These are phyloP conservation scores for Globisporangium cederbergense DNA, from an alignment of 352 stramenopile species.

Conservation along the genomic window DNA sequence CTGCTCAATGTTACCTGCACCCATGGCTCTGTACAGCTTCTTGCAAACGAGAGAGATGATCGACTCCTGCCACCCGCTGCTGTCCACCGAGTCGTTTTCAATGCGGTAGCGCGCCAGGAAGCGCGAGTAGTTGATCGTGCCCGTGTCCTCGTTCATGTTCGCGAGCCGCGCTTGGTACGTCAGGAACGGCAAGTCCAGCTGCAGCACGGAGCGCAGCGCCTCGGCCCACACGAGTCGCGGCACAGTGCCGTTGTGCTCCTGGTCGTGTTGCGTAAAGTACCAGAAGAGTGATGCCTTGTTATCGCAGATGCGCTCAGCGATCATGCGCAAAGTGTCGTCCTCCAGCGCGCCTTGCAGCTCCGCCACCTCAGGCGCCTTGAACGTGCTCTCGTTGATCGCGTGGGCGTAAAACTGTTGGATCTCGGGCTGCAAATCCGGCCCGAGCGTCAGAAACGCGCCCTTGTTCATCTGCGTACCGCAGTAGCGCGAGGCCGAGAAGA, in stretches of 20 bases:
- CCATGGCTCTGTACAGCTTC: slow-evolving; percentile 90
- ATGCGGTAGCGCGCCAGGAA: slow-evolving; percentile 93
- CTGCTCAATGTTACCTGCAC: slow-evolving; percentile 83
- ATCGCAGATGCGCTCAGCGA: slow-evolving; percentile 91
- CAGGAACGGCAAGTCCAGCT: slow-evolving; percentile 89
- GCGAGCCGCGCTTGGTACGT: slow-evolving; percentile 88
- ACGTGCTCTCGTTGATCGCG: slow-evolving; percentile 77
- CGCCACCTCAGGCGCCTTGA: slow-evolving; percentile 56
- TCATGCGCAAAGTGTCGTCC: slow-evolving; percentile 90
- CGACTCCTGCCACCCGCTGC: slow-evolving; percentile 86
- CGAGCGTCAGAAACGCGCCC: slow-evolving; percentile 90
- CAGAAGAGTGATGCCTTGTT: slow-evolving; percentile 91
- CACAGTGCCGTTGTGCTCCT: slow-evolving; percentile 84
- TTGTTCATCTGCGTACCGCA: slow-evolving; percentile 93
- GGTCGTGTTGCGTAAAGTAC: slow-evolving; percentile 93
- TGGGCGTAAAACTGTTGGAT: slow-evolving; percentile 95
- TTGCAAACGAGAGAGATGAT: slow-evolving; percentile 92
- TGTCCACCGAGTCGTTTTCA: slow-evolving; percentile 84
- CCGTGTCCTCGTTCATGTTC: slow-evolving; percentile 74
- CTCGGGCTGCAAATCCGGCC: slow-evolving; percentile 87
- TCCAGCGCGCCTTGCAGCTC: slow-evolving; percentile 82
- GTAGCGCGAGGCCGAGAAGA: slow-evolving; percentile 92
- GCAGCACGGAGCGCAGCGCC: slow-evolving; percentile 88
- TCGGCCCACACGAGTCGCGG: slow-evolving; percentile 88
- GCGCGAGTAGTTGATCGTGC: slow-evolving; percentile 90